These are phyloP conservation scores for Didymella arachidicola DNA, from an alignment of 2,329 filamentous ascomycete species.

Conservation along the genomic window DNA sequence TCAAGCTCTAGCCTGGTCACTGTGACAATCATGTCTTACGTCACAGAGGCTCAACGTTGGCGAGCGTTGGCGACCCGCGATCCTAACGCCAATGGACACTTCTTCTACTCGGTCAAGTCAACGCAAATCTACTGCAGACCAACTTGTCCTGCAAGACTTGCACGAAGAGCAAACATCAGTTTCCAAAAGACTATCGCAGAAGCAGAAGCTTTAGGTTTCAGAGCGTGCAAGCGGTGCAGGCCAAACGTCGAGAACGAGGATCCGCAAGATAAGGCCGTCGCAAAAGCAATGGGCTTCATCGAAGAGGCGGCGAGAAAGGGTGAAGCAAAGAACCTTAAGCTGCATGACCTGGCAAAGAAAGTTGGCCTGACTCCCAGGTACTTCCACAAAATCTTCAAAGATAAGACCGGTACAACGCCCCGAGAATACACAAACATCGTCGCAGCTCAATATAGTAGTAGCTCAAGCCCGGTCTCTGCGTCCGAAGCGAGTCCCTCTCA, in stretches of 20 bases:
- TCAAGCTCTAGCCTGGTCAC: not conserved
- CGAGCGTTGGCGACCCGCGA: conserved; percentile 57
- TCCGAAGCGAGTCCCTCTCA: conserved; percentile 14
- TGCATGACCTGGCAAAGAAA: conserved; percentile 60
- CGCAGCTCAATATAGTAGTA: conserved; percentile 20
- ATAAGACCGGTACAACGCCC: conserved; percentile 61
- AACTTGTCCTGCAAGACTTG: conserved; percentile 67
- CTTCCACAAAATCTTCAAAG: conserved; percentile 67
- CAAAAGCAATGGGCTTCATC: conserved; percentile 47
- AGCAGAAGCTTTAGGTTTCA: conserved; percentile 61
- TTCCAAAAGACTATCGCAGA: conserved; percentile 60
- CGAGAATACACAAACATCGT: conserved; percentile 51
- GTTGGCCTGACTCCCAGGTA: conserved; percentile 65
- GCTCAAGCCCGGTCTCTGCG: conserved; percentile 10
- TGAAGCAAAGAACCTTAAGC: conserved; percentile 38
- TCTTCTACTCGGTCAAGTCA: conserved; percentile 65
- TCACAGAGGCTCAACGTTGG: conserved; percentile 46
- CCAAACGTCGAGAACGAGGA: conserved; percentile 53
- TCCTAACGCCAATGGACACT: conserved; percentile 53
- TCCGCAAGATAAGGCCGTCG: conserved; percentile 56
- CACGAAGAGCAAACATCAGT: conserved; percentile 63
- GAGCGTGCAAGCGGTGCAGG: conserved; percentile 66
- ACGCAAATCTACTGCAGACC: conserved; percentile 69
- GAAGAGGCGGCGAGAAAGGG: conserved; percentile 33
- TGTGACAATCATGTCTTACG: conserved; percentile 36